These are phyloP conservation scores for Acanthamoeba triangularis DNA, from an alignment of 208 protist genomes.

Conservation along the genomic window DNA sequence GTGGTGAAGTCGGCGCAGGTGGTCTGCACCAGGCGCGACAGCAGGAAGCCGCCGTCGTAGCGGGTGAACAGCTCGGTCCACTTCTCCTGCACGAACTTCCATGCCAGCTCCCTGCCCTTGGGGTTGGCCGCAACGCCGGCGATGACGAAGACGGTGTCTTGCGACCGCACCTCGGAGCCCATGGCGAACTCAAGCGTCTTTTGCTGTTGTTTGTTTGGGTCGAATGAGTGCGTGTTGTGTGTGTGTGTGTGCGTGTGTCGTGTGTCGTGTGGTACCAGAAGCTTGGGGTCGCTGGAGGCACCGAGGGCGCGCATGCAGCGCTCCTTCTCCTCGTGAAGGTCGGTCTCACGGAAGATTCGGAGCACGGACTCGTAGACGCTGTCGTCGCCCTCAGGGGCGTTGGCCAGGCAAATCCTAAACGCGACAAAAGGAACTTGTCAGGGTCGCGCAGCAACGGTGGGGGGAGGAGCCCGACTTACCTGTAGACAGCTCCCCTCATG, in stretches of 20 bases:
- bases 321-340: conserved; percentile 78
- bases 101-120: conserved; percentile 60
- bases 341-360: conserved; percentile 70
- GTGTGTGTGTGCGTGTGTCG: no score
- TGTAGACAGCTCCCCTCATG: conserved; percentile 74
- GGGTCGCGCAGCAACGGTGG: no score
- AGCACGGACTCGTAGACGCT: conserved; percentile 75
- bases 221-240: background rate
- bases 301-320: conserved; percentile 76
- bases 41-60: conserved; percentile 57
- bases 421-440: background rate
- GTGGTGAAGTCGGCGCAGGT: conserved; percentile 49
- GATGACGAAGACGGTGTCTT: conserved; percentile 81
- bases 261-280: conserved; percentile 27
- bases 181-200: conserved; percentile 82
- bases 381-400: conserved; percentile 37
- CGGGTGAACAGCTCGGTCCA: conserved; percentile 60
- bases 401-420: conserved; percentile 18
- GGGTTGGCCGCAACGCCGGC: conserved; percentile 44
- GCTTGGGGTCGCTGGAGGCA: conserved; percentile 19
- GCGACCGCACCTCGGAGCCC: conserved; percentile 75
- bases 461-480: background rate
- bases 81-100: conserved; percentile 81
- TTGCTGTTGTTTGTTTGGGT: background rate
- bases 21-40: conserved; percentile 12